Conservation (phyloP, 306 rosid genomes). For the Prunus kanzakura region DNA sequence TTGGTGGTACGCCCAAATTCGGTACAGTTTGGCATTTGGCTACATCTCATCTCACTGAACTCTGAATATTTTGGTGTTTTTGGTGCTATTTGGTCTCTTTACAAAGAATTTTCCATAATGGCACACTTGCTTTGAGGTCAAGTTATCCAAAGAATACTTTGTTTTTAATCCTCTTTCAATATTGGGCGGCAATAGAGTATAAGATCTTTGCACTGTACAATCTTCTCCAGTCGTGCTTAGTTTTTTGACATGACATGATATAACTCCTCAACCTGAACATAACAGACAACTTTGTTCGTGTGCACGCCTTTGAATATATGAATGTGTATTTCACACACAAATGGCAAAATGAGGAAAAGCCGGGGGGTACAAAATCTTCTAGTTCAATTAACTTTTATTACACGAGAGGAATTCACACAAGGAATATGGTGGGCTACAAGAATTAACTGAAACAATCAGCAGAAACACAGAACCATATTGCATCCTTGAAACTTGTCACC, state of each 20-base stretch:
- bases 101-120: background rate
- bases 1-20: background rate
- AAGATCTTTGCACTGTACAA: background rate
- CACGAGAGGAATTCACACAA: conserved; percentile 7
- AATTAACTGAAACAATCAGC: conserved; percentile 6
- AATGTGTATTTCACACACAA: conserved; percentile 11
- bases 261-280: background rate
- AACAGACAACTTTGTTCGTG: background rate
- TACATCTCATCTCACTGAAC: no score
- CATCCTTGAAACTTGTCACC: conserved; percentile 4
- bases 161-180: background rate
- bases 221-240: no score
- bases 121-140: background rate
- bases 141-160: background rate
- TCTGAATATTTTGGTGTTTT: background rate
- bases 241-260: no score
- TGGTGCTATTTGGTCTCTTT: background rate
- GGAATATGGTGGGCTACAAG: background rate
- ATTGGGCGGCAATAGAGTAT: background rate
- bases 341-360: background rate
- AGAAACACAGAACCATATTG: conserved; percentile 13
- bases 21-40: background rate
- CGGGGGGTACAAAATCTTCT: background rate
- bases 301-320: conserved; percentile 8
- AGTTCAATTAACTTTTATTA: conserved; percentile 15